Evolutionary conservation across 331 rosid species (phyloP).

Genomic region (Arachis monticola): DNA sequence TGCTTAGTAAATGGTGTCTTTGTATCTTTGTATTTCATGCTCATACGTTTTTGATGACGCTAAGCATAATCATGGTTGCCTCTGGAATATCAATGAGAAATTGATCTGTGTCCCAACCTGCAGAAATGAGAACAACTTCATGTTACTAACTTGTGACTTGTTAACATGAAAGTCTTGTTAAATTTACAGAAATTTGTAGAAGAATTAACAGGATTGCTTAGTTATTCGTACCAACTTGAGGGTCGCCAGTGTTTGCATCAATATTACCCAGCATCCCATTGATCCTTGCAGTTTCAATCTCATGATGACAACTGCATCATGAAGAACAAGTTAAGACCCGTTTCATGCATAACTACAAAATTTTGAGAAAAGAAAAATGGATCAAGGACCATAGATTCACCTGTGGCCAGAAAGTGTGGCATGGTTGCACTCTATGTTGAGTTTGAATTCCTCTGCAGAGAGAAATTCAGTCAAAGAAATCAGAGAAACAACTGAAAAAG

Average conservation of each 20-base stretch:
- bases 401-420: slow-evolving; percentile 98
- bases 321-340: slow-evolving; percentile 6
- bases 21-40: not conserved
- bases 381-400: slow-evolving; percentile 46
- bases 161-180: not conserved
- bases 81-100: slow-evolving; percentile 88
- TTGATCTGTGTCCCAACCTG: slow-evolving; percentile 99
- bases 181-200: slow-evolving; percentile 5
- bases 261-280: slow-evolving; percentile 85
- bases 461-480: slow-evolving; percentile 30
- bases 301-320: slow-evolving; percentile 81
- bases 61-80: slow-evolving; percentile 85
- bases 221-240: slow-evolving; percentile 73
- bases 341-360: slow-evolving; percentile 28
- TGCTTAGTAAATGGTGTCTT: not conserved
- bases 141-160: slow-evolving; percentile 32
- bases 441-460: slow-evolving; percentile 79
- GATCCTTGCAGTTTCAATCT: slow-evolving; percentile 95
- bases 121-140: slow-evolving; percentile 27
- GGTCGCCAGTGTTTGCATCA: slow-evolving; percentile 96
- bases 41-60: slow-evolving; percentile 78
- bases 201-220: slow-evolving; percentile 21
- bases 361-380: slow-evolving; percentile 14
- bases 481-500: not conserved
- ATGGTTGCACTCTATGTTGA: slow-evolving; percentile 96